A percentile compares a stretch with the other conserved stretches of the same genome.
phyloP scores from a whole-genome alignment of 352 stramenopile species.

The Globisporangium cylindrosporum region DNA sequence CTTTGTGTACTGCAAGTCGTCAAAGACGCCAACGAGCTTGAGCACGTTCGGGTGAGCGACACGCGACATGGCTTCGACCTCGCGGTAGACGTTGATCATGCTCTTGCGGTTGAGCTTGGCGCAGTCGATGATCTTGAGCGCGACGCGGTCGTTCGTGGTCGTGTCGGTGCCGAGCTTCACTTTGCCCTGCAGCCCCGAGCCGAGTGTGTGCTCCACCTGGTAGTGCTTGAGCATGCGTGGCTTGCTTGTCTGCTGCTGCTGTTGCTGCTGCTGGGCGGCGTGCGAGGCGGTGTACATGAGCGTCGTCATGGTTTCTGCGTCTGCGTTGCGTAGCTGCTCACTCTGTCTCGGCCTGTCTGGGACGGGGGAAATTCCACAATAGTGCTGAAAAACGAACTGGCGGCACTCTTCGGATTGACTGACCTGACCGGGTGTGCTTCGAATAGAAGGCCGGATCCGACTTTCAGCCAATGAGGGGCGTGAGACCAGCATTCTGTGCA shows the following conservation, averaged over 20 bases:
- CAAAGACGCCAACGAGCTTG: slow-evolving; percentile 68
- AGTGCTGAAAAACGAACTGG: neutral
- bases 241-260: slow-evolving; percentile 1
- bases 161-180: slow-evolving; percentile 87
- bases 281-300: slow-evolving; percentile 1
- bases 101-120: slow-evolving; percentile 77
- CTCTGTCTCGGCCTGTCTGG: slow-evolving; percentile 1
- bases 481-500: slow-evolving; percentile 27
- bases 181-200: slow-evolving; percentile 79
- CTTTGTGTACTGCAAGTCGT: slow-evolving; percentile 72
- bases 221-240: slow-evolving; percentile 73
- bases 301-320: slow-evolving; percentile 12
- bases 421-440: neutral
- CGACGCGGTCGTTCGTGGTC: slow-evolving; percentile 75
- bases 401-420: neutral
- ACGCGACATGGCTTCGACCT: slow-evolving; percentile 89
- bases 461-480: slow-evolving; percentile 11
- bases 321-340: neutral
- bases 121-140: slow-evolving; percentile 90
- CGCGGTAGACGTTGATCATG: slow-evolving; percentile 84
- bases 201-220: slow-evolving; percentile 76
- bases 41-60: slow-evolving; percentile 83
- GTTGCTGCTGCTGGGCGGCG: neutral
- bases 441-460: neutral
- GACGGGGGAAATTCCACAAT: slow-evolving; percentile 16